phyloP scores from a whole-genome alignment of 495 filamentous ascomycete genomes.

The Aeminium ludgeri region DNA sequence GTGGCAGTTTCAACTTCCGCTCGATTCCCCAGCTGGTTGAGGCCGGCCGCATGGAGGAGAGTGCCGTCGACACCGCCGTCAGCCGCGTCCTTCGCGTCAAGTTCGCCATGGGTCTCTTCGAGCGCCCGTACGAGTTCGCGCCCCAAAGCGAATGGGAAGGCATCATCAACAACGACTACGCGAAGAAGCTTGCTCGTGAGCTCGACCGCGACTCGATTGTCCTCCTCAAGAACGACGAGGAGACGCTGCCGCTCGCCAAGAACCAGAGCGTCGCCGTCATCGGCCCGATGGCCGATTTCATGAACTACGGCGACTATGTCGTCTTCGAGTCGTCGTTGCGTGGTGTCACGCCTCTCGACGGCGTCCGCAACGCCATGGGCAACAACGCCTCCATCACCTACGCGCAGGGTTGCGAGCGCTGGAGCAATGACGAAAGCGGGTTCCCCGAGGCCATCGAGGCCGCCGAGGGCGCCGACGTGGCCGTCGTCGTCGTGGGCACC shows the following conservation, averaged over 20 bases:
- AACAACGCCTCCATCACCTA: slow-evolving; percentile 39
- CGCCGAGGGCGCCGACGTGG: slow-evolving; percentile 48
- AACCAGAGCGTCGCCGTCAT: slow-evolving; percentile 50
- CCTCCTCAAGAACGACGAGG: slow-evolving; percentile 58
- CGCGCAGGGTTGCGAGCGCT: slow-evolving; percentile 54
- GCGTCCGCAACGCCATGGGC: slow-evolving; percentile 43
- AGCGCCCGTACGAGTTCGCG: slow-evolving; percentile 43
- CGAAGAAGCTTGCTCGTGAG: slow-evolving; percentile 46
- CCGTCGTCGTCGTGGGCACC: slow-evolving; percentile 55
- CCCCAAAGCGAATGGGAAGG: slow-evolving; percentile 33
- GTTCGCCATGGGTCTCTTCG: slow-evolving; percentile 50
- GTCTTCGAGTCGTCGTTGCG: slow-evolving; percentile 3
- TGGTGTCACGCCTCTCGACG: slow-evolving; percentile 35
- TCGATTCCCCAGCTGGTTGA: slow-evolving; percentile 46
- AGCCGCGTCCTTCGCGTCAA: slow-evolving; percentile 43
- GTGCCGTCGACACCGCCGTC: slow-evolving; percentile 46
- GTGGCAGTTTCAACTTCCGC: slow-evolving; percentile 51
- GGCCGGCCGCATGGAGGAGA: slow-evolving; percentile 37
- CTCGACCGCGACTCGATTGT: slow-evolving; percentile 58
- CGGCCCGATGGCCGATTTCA: slow-evolving; percentile 44
- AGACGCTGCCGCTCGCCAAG: slow-evolving; percentile 46
- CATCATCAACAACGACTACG: slow-evolving; percentile 46
- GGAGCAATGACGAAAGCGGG: slow-evolving; percentile 47
- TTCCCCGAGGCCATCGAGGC: slow-evolving; percentile 45
- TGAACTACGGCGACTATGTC: slow-evolving; percentile 13